A percentile compares a stretch with the other conserved stretches of the same genome.
These are phyloP conservation scores for Cladosporium velox DNA, from an alignment of 2,329 filamentous ascomycete species.

Conservation along the genomic window DNA sequence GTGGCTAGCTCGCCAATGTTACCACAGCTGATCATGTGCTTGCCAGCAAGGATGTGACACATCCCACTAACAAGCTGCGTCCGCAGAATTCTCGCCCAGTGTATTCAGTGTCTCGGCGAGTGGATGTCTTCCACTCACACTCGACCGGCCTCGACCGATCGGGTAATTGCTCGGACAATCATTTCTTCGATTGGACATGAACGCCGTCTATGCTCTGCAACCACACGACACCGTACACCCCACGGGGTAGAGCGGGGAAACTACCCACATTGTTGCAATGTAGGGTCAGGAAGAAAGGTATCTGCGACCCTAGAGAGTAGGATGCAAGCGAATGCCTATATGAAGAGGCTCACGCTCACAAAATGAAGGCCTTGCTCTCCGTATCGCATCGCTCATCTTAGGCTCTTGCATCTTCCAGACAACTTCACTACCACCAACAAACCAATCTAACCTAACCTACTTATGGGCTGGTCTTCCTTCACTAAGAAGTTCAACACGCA, in stretches of 20 bases:
- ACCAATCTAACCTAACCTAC: constrained; percentile 14
- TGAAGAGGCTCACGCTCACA: constrained; percentile 11
- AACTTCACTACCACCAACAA: constrained; percentile 5
- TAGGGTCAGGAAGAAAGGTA: constrained; percentile 20
- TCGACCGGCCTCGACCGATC: constrained; percentile 12
- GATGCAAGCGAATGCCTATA: constrained; percentile 14
- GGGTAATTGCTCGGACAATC: neutral
- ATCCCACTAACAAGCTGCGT: neutral
- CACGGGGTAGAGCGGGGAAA: constrained; percentile 19
- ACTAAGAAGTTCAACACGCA: constrained; percentile 21
- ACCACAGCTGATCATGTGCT: constrained; percentile 9
- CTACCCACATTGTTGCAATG: neutral
- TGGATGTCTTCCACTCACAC: constrained; percentile 8
- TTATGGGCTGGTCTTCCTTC: constrained; percentile 21
- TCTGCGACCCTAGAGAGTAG: constrained; percentile 10
- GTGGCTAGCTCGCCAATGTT: constrained; percentile 16
- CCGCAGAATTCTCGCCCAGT: constrained; percentile 20
- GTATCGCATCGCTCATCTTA: constrained; percentile 16
- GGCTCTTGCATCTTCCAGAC: neutral
- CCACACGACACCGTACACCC: constrained; percentile 6
- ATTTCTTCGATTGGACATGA: constrained; percentile 8
- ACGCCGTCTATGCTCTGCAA: neutral
- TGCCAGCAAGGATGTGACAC: constrained; percentile 4
- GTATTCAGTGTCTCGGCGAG: constrained; percentile 16
- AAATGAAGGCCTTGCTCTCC: neutral